Percentiles rank a stretch among this genome's conserved stretches.
These are phyloP conservation scores for Suillus weaverae DNA, from an alignment of 768 basidiomycete species.

Conservation along the genomic window DNA sequence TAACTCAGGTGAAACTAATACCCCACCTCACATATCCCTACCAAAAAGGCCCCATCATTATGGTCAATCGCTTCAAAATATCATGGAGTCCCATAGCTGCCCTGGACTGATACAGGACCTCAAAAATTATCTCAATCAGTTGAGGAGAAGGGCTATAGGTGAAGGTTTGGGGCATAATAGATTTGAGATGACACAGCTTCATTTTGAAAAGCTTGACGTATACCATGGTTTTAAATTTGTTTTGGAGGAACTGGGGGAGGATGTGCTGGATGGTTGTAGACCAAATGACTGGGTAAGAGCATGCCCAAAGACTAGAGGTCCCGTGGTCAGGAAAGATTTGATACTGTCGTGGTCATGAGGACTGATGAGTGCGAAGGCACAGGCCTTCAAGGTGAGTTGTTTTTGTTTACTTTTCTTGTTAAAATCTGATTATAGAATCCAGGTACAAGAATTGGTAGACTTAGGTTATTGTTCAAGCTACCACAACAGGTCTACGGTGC, in stretches of 20 bases:
- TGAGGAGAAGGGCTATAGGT: neutral
- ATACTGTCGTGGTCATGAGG: neutral
- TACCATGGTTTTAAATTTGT: neutral
- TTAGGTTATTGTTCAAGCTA: neutral
- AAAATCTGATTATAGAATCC: neutral
- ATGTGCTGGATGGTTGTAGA: neutral
- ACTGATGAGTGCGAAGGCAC: neutral
- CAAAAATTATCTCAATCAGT: neutral
- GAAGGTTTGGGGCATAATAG: neutral
- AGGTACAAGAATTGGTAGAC: neutral
- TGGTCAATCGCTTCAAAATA: neutral
- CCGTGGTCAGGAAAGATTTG: neutral
- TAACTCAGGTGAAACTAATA: too few species aligned
- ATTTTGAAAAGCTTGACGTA: neutral
- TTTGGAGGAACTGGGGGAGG: neutral
- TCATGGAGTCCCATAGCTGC: neutral
- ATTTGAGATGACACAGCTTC: neutral
- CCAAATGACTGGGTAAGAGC: neutral
- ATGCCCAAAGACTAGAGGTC: neutral
- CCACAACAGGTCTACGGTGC: neutral
- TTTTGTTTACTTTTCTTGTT: neutral
- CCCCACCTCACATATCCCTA: neutral
- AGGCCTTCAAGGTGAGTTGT: neutral
- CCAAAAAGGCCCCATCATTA: neutral
- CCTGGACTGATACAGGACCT: neutral